Evolutionary conservation across 129 eudicot genomes (phyloP), one percentile per base, ranked within the genome.

Genomic region (Pulicaria dysenterica): DNA sequence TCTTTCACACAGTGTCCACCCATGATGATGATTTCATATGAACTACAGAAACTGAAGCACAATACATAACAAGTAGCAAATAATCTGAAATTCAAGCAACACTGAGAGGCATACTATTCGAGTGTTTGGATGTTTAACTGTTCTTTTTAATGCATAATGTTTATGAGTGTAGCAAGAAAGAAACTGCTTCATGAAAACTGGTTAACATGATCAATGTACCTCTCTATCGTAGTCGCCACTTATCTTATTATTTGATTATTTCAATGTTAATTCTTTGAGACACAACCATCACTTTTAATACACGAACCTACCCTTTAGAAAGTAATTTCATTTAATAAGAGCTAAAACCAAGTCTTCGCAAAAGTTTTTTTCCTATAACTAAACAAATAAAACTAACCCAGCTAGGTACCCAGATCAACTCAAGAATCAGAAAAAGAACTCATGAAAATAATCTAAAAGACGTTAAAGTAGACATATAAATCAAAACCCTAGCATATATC

Each of bases 51-150:
- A 51, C 31, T 24, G 31, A 24, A 24, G 1, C 31, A 24, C 13
- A 43, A 36, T 31, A 14, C 2, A 5, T 12, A 60, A 60, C 17
- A 73, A 9, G 2, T 11, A 38, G 51, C 3, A 60, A n/a, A 59
- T 59, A 69, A 43, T 10, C 37, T 39, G 16, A 40, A 38, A 40
- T 69, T 69, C 74, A 68, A 31, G 48, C 51, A 65, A 65, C 70
- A 16, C 42, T 65, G 3, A 11, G 51, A 41, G 15, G 36, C 43
- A 47, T 7, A 19, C 11, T 57, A n/a, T n/a, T n/a, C n/a, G n/a
- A n/a, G n/a, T n/a, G 17, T 24, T 16, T 65, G 45, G 13, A 4
- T 7, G 70, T 65, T 65, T 4, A 50, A 68, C 9, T 50, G 60
- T 37, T 3, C 15, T 19, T 51, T 53, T n/a, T n/a, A n/a, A n/a